Conservation (phyloP, 352 stramenopile genomes). For the Pythium apleroticum region DNA sequence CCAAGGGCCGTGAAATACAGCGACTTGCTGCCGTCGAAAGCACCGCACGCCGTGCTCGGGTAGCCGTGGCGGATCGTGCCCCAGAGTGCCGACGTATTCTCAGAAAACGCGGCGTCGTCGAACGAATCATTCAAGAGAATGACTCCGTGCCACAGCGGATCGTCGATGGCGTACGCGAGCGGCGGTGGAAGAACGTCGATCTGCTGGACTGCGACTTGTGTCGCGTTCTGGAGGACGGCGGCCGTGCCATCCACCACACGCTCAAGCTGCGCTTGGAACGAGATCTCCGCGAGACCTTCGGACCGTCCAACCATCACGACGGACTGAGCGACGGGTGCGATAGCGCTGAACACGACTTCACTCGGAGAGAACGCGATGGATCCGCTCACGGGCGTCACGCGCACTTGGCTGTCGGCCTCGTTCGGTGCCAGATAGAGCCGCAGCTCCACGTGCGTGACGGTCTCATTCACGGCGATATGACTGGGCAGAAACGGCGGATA, state of each 20-base stretch:
- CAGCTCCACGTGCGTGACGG: slow-evolving; percentile 38
- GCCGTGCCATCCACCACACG: neutral
- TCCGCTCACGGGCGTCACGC: slow-evolving; percentile 35
- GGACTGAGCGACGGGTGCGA: neutral
- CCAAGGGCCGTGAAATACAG: slow-evolving; percentile 69
- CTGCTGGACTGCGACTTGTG: slow-evolving; percentile 14
- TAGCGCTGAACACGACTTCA: slow-evolving; percentile 15
- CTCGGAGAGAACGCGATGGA: slow-evolving; percentile 36
- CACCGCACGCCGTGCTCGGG: slow-evolving; percentile 49
- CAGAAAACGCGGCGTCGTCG: slow-evolving; percentile 27
- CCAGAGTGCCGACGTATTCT: slow-evolving; percentile 44
- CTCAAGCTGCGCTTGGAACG: slow-evolving; percentile 32
- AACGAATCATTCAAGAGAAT: slow-evolving; percentile 65
- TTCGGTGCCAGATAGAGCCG: slow-evolving; percentile 34
- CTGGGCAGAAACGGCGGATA: slow-evolving; percentile 38
- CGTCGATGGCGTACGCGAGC: slow-evolving; percentile 33
- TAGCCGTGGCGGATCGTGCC: slow-evolving; percentile 54
- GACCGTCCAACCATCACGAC: slow-evolving; percentile 22
- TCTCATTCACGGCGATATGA: slow-evolving; percentile 37
- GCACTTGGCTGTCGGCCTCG: slow-evolving; percentile 19
- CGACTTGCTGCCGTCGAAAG: slow-evolving; percentile 38
- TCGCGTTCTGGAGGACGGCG: neutral
- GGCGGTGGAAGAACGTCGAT: slow-evolving; percentile 45
- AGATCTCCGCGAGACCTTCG: slow-evolving; percentile 30
- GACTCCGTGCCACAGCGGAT: slow-evolving; percentile 44